phyloP scores from a whole-genome alignment of 176 grass and related monocot species.

The Alloteropsis semialata region DNA sequence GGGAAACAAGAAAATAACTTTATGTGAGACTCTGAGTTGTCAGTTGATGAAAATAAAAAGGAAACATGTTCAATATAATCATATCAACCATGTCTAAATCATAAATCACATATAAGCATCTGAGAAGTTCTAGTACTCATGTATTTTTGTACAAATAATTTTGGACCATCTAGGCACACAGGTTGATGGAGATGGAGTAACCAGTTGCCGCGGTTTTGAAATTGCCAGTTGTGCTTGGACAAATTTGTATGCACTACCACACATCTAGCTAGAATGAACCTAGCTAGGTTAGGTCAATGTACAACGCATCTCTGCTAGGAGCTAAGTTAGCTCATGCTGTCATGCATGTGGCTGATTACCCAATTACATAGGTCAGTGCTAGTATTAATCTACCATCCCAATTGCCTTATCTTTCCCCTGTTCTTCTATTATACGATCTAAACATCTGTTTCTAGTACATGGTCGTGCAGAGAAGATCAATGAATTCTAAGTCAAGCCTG shows the following conservation, averaged over 20 bases:
- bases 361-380: neutral
- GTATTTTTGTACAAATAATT: no score
- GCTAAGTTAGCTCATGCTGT: constrained; percentile 4
- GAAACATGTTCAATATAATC: no score
- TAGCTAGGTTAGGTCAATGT: constrained; percentile 24
- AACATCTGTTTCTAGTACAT: neutral
- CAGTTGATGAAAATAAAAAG: no score
- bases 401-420: neutral
- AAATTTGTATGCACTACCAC: neutral
- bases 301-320: neutral
- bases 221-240: neutral
- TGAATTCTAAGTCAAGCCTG: neutral
- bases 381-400: neutral
- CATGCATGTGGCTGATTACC: constrained; percentile 5
- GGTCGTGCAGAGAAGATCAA: neutral
- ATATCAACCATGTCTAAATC: no score
- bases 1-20: no score
- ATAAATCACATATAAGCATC: no score
- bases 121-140: no score
- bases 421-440: neutral
- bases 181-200: no score
- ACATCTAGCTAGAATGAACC: neutral
- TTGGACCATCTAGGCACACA: no score
- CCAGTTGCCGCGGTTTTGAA: neutral
- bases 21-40: no score